Evolutionary conservation across 192 early-diverging fungal species (phyloP).

Genomic region (Kickxella alabastrina): DNA sequence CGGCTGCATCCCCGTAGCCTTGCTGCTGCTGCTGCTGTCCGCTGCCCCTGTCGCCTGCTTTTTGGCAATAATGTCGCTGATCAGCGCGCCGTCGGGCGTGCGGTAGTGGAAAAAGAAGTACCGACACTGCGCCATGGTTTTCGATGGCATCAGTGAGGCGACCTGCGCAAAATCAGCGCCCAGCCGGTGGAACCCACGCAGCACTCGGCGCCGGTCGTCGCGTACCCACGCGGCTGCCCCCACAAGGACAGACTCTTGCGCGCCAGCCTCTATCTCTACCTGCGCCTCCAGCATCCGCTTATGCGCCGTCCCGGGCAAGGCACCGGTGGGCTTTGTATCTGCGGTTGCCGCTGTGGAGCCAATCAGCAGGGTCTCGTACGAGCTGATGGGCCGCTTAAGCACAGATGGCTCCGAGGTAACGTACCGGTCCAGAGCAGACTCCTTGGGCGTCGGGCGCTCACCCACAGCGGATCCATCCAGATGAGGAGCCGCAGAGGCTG

Average conservation of each 20-base stretch:
- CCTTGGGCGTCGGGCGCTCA: slow-evolving; percentile 6
- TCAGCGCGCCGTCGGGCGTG: slow-evolving; percentile 36
- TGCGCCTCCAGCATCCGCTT: slow-evolving; percentile 8
- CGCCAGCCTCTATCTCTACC: slow-evolving; percentile 22
- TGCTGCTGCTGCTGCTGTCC: neutral
- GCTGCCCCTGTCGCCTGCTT: slow-evolving; percentile 5
- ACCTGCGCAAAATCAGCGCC: slow-evolving; percentile 73
- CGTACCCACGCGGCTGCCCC: slow-evolving; percentile 42
- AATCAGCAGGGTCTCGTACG: slow-evolving; percentile 38
- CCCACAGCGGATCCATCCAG: neutral
- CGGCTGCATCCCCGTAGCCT: slow-evolving; percentile 4
- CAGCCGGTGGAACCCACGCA: slow-evolving; percentile 60
- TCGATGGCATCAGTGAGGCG: slow-evolving; percentile 65
- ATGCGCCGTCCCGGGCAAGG: too few species aligned
- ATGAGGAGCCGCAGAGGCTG: neutral
- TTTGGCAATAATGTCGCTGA: too few species aligned
- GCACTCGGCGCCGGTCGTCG: slow-evolving; percentile 58
- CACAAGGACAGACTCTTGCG: slow-evolving; percentile 25
- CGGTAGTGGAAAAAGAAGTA: slow-evolving; percentile 77
- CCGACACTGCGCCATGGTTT: slow-evolving; percentile 73
- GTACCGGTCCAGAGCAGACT: slow-evolving; percentile 42
- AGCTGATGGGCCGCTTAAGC: slow-evolving; percentile 31
- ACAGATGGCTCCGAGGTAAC: slow-evolving; percentile 15
- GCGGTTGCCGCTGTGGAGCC: neutral
- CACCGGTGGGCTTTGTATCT: neutral